Percentiles rank a stretch among this genome's conserved stretches.
Evolutionary conservation across 371 early-diverging fungal genomes (phyloP).

Genomic region (Syncephalastrum contaminatum): DNA sequence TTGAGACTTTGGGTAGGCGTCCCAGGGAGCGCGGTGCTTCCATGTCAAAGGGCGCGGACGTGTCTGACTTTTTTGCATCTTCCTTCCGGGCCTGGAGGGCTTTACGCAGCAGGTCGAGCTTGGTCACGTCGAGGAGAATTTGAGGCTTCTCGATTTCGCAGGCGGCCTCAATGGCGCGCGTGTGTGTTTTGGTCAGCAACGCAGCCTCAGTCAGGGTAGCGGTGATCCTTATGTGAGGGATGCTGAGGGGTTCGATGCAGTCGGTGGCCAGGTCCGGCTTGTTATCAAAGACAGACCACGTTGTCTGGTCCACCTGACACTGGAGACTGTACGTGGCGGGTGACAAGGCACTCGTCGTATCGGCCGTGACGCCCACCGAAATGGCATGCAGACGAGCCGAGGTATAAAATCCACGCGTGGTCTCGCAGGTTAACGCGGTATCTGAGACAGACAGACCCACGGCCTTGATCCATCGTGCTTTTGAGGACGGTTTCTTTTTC

Average conservation of each 20-base stretch:
- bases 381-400: conserved; percentile 15
- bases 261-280: conserved; percentile 14
- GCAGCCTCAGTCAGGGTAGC: conserved; percentile 19
- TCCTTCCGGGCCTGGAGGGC: too few species aligned
- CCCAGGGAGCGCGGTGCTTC: too few species aligned
- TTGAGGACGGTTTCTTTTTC: conserved; percentile 3
- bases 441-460: conserved; percentile 20
- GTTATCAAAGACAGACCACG: conserved; percentile 21
- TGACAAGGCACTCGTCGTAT: conserved; percentile 10
- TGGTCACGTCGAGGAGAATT: too few species aligned
- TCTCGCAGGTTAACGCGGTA: conserved; percentile 17
- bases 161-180: too few species aligned
- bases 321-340: conserved; percentile 16
- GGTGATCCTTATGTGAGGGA: conserved; percentile 17
- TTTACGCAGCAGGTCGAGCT: too few species aligned
- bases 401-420: conserved; percentile 11
- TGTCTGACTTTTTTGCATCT: too few species aligned
- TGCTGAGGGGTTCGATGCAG: conserved; percentile 14
- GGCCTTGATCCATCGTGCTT: conserved; percentile 18
- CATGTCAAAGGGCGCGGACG: too few species aligned
- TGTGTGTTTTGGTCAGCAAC: neutral
- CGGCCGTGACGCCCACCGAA: conserved; percentile 3
- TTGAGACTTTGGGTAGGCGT: too few species aligned
- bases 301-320: conserved; percentile 12
- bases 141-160: too few species aligned